These are phyloP conservation scores for Meripilus lineatus DNA, from an alignment of 1,284 basidiomycete species.

Conservation along the genomic window DNA sequence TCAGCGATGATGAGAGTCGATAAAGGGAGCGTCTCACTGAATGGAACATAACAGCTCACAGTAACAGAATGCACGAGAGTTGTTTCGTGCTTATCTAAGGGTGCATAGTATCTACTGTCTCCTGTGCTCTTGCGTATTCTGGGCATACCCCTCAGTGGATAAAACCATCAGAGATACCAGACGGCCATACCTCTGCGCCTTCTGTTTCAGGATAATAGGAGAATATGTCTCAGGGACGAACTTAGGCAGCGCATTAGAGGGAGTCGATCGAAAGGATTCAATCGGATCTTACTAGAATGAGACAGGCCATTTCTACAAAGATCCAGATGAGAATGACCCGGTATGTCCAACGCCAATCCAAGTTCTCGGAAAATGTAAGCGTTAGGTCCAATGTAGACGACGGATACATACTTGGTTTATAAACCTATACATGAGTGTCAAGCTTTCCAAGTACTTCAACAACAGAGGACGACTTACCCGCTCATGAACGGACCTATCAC, in stretches of 20 bases:
- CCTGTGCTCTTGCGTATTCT: slow-evolving; percentile 56
- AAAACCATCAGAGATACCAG: background rate
- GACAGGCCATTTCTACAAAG: slow-evolving; percentile 38
- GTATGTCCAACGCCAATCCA: slow-evolving; percentile 79
- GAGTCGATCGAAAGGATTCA: background rate
- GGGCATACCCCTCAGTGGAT: background rate
- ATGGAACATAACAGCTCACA: slow-evolving; percentile 50
- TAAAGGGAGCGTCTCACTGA: slow-evolving; percentile 47
- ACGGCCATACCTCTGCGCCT: slow-evolving; percentile 37
- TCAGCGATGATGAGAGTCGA: background rate
- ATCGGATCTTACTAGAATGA: slow-evolving; percentile 40
- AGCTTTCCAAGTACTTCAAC: background rate
- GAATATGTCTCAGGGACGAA: slow-evolving; percentile 74
- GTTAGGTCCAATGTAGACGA: background rate
- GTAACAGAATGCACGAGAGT: slow-evolving; percentile 35
- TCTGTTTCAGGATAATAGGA: slow-evolving; percentile 56
- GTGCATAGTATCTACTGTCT: slow-evolving; percentile 50
- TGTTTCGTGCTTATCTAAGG: slow-evolving; percentile 43
- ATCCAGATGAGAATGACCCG: slow-evolving; percentile 63
- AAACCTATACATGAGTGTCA: slow-evolving; percentile 24
- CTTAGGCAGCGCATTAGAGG: slow-evolving; percentile 21
- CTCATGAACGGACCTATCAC: slow-evolving; percentile 58
- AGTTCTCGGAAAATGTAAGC: slow-evolving; percentile 32
- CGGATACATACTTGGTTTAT: slow-evolving; percentile 35
- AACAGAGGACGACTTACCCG: slow-evolving; percentile 41